A percentile compares a stretch with the other conserved stretches of the same genome.
Evolutionary conservation across 805 yeast genomes (phyloP).

Genomic region (Saturnispora silvae): DNA sequence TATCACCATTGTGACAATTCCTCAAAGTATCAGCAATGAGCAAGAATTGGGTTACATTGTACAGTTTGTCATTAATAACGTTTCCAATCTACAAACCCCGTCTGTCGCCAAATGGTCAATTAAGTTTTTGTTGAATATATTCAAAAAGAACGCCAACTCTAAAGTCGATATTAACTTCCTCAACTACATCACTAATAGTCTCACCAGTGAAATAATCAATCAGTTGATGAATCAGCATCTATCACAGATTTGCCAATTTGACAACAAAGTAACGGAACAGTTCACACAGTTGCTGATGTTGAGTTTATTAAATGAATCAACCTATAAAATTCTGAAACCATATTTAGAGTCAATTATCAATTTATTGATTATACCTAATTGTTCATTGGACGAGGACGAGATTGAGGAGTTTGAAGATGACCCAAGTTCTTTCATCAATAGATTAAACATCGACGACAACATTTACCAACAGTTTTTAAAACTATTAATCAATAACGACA

Average conservation of each 20-base stretch:
- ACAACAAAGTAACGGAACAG: slow-evolving; percentile 1
- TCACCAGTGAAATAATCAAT: background rate
- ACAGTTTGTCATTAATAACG: background rate
- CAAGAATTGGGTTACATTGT: background rate
- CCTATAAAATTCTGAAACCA: slow-evolving; percentile 37
- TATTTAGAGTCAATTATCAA: slow-evolving; percentile 54
- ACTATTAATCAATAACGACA: slow-evolving; percentile 5
- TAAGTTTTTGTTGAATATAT: slow-evolving; percentile 4
- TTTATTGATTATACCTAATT: slow-evolving; percentile 65
- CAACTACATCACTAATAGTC: background rate
- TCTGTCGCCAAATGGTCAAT: slow-evolving; percentile 5
- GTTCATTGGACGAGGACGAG: slow-evolving; percentile 58
- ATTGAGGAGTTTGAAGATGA: slow-evolving; percentile 74
- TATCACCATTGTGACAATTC: slow-evolving; percentile 3
- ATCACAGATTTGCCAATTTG: background rate
- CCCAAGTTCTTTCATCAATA: slow-evolving; percentile 79
- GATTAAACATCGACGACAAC: slow-evolving; percentile 16
- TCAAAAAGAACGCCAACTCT: slow-evolving; percentile 5
- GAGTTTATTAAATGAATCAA: slow-evolving; percentile 1
- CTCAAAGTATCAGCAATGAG: slow-evolving; percentile 1
- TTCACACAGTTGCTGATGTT: slow-evolving; percentile 6
- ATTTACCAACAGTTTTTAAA: slow-evolving; percentile 8
- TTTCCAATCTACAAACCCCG: background rate
- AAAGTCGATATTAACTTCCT: background rate
- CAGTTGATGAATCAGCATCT: background rate